Evolutionary conservation across 805 yeast species (phyloP).

Genomic region (Debaryomyces castellii): DNA sequence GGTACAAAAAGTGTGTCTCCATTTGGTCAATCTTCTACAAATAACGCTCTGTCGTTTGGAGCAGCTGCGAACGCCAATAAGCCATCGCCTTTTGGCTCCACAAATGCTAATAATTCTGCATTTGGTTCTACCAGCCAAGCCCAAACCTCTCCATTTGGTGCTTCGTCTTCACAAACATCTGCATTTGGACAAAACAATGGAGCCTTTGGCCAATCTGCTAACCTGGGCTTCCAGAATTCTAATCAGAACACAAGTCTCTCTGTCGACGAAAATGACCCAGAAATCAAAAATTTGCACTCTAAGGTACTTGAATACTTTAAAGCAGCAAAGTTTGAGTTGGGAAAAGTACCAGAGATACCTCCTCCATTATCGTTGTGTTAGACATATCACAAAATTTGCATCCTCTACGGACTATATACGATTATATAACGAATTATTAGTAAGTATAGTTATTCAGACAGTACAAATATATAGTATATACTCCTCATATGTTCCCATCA

Average conservation of each 20-base stretch:
- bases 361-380: slow-evolving; percentile 48
- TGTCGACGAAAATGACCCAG: slow-evolving; percentile 17
- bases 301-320: slow-evolving; percentile 48
- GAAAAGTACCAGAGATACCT: slow-evolving; percentile 68
- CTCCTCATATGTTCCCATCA: too few relatives aligned
- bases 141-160: slow-evolving; percentile 6
- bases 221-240: slow-evolving; percentile 4
- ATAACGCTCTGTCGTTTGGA: slow-evolving; percentile 1
- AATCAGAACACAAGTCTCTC: slow-evolving; percentile 1
- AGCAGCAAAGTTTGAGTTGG: slow-evolving; percentile 50
- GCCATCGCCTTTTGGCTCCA: background rate
- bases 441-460: background rate
- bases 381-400: background rate
- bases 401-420: background rate
- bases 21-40: slow-evolving; percentile 10
- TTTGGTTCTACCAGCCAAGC: slow-evolving; percentile 8
- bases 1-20: slow-evolving; percentile 8
- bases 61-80: background rate
- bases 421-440: background rate
- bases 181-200: slow-evolving; percentile 7
- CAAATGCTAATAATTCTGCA: background rate
- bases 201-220: background rate
- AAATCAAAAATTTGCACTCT: slow-evolving; percentile 41
- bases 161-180: slow-evolving; percentile 16
- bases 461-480: too few relatives aligned